These are phyloP conservation scores for Craspedostauros australis DNA, from an alignment of 108 stramenopile genomes.

Conservation along the genomic window DNA sequence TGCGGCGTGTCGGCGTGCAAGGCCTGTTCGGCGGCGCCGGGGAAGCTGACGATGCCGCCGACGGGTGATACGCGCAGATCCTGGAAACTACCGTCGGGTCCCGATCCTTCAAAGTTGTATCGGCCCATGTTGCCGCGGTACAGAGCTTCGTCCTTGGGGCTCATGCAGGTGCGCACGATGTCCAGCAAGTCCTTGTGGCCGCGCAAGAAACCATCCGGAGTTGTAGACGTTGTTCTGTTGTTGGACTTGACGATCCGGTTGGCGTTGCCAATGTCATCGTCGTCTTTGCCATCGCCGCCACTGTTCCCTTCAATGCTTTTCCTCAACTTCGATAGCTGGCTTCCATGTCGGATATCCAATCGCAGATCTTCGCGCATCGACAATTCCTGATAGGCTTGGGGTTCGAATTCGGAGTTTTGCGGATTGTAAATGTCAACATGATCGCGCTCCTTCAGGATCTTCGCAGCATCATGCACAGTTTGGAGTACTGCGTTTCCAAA, in stretches of 20 bases:
- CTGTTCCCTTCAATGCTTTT: not conserved
- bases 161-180: slow-evolving; percentile 56
- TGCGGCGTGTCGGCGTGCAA: slow-evolving; percentile 88
- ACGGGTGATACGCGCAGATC: slow-evolving; percentile 66
- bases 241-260: slow-evolving; percentile 24
- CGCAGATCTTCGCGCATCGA: slow-evolving; percentile 86
- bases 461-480: slow-evolving; percentile 52
- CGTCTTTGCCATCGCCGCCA: not conserved
- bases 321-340: slow-evolving; percentile 35
- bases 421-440: slow-evolving; percentile 61
- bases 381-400: slow-evolving; percentile 60
- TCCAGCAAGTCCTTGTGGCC: slow-evolving; percentile 54
- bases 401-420: slow-evolving; percentile 31
- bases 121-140: slow-evolving; percentile 71
- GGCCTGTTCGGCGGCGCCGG: slow-evolving; percentile 76
- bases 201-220: slow-evolving; percentile 37
- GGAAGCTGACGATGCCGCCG: slow-evolving; percentile 80
- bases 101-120: slow-evolving; percentile 80
- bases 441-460: slow-evolving; percentile 33
- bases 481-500: slow-evolving; percentile 57
- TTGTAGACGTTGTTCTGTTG: slow-evolving; percentile 3
- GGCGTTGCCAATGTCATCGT: slow-evolving; percentile 3
- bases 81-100: slow-evolving; percentile 73
- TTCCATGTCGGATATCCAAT: slow-evolving; percentile 69
- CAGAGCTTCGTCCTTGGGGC: slow-evolving; percentile 40